Evolutionary conservation across 1,284 basidiomycete species (phyloP), one percentile per base, ranked within the genome.

Genomic region (Afroboletus lepidellus): DNA sequence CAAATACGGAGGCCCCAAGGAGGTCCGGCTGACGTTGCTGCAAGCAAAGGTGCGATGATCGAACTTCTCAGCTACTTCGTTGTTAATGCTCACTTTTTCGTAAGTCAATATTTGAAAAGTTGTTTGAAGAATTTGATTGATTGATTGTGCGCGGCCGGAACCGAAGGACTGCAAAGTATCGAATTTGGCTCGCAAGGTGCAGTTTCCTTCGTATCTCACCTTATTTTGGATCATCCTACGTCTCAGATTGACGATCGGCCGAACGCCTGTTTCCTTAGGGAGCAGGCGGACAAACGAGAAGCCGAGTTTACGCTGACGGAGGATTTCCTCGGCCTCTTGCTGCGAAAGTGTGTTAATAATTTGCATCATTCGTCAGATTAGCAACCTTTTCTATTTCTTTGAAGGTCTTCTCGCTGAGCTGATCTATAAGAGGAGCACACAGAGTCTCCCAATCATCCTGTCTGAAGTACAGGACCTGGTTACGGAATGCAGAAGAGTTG

Each of bases 381-480:
- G 56, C 64, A 29, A 85, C 85, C 69, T 81, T 75, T 11, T 80
- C 71, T 34, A 87, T 76, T 60, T 78, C 79, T 56, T 79, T 70
- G 61, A 90, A 91, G 4, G 83, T 91, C n/a, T 75, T 77, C 16
- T 74, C 67, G 12, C 79, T 84, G 33, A 98, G 77, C 25, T 83
- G 77, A 50, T 84, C 80, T 16, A 97, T 76, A 21, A 98, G 77
- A 0, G 97, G 97, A 2, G 77, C 73, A 50, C 92, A 94, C 5
- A 98, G 77, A 3, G 71, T 74, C n/a, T 80, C 75, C 97, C 97
- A 99, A 60, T 96, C 94, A 52, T 95, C 93, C 53, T 98, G 94
- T 8, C 93, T 82, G 65, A 97, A 99, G 69, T 96, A 99, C 0
- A 98, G 74, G 0, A 94, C 81, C 46, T 85, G 83, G 59, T 96